Base-by-base conservation (phyloP, 768 basidiomycete genomes). In the Pleurotus pulmonarius region DNA sequence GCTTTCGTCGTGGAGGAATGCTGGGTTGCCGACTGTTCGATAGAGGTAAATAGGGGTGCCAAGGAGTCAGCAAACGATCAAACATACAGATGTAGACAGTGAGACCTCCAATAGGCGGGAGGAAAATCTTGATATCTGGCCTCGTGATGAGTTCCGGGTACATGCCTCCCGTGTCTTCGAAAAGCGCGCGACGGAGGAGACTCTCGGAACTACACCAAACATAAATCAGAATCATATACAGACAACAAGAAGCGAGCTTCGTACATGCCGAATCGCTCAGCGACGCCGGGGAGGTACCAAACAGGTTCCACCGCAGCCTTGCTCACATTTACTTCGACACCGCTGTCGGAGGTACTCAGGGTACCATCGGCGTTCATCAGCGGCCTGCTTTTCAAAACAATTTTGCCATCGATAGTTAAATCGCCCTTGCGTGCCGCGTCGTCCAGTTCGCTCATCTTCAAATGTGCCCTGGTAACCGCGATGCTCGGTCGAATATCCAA, bases 281-380 rank as follows among this genome's bases (percentile, higher is more conserved):
- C 96, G 1, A 98, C 86, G 9, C 94, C 93, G 44, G 95, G 95
- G 1, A 97, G 74, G 68, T 89, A 92, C 95, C 95, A 98, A 12
- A 98, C 94, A 0, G 95, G 96, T 66, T 98, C 96, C 6, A 98
- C 88, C 0, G 96, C 95, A 0, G 94, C 95, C 73, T 98, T 98
- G 67, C 85, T 87, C n/a, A 89, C 82, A 46, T 75, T 83, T 11
- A 98, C 83, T 74, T 98, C 96, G 15, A 98, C 83, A 5, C 96
- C 95, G 6, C 87, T 83, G 56, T 82, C 78, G 22, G 75, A 81
- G 5, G 74, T 69, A 55, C 79, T 85, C 57, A 65, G 65, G 0
- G 78, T 77, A 11, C 88, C 88, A 63, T 91, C 88, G 16, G 78
- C 77, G 47, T 88, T 88, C 53, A 65, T 74, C 51, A 87, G 64